Percentiles rank a stretch among this genome's conserved stretches.
These are phyloP conservation scores for Leishmania guyanensis DNA, from an alignment of 208 protist species.

Conservation along the genomic window DNA sequence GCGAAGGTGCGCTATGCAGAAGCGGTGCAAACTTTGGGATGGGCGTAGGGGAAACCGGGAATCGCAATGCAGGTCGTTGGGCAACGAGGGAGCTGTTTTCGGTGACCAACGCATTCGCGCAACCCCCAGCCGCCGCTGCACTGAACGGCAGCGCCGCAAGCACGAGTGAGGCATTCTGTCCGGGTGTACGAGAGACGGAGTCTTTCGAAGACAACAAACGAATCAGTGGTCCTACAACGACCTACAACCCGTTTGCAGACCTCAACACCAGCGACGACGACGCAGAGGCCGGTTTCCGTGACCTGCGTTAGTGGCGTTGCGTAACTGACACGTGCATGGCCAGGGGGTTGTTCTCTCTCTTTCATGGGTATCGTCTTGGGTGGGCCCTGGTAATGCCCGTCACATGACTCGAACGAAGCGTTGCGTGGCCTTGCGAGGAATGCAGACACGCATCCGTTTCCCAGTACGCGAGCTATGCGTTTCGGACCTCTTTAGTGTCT, in stretches of 20 bases:
- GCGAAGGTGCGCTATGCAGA: neutral
- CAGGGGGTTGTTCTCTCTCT: neutral
- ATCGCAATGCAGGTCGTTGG: neutral
- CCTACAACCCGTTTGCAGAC: conserved; percentile 27
- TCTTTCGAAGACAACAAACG: neutral
- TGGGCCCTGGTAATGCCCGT: neutral
- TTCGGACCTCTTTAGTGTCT: neutral
- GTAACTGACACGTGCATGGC: neutral
- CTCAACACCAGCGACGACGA: conserved; percentile 14
- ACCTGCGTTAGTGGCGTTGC: conserved; percentile 9
- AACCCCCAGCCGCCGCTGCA: neutral
- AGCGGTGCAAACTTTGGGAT: neutral
- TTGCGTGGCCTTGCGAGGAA: neutral
- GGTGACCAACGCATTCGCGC: neutral
- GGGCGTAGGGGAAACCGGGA: neutral
- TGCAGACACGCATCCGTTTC: neutral
- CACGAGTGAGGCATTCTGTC: neutral
- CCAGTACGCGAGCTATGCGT: neutral
- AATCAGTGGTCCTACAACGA: neutral
- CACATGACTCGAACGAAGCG: neutral
- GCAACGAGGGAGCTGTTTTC: neutral
- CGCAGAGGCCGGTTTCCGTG: conserved; percentile 16
- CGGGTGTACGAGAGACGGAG: neutral
- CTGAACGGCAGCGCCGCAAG: neutral
- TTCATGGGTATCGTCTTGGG: neutral